These are phyloP conservation scores for Solanum commersonii DNA, from an alignment of 257 asterid species.

Conservation along the genomic window DNA sequence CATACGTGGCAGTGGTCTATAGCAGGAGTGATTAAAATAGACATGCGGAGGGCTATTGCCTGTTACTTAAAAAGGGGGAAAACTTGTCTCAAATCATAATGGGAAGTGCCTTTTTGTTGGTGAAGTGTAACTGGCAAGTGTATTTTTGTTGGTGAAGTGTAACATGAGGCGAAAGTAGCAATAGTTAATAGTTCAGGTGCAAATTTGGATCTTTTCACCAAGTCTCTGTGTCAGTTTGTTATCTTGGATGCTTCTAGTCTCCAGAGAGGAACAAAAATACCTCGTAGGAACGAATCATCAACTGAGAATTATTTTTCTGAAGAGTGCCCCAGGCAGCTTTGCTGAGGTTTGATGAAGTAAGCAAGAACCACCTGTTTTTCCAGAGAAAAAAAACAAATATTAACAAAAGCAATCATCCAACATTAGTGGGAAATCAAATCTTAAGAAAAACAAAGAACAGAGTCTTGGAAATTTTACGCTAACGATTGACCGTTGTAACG, in stretches of 20 bases:
- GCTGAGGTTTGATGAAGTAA: constrained; percentile 95
- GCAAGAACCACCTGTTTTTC: constrained; percentile 70
- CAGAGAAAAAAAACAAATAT: background rate
- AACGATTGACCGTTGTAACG: constrained; percentile 88
- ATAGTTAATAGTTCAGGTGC: background rate
- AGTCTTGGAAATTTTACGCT: constrained; percentile 48
- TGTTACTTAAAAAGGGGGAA: background rate
- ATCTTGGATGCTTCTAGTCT: background rate
- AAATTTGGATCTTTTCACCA: background rate
- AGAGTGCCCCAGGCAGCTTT: constrained; percentile 99
- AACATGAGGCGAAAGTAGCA: background rate
- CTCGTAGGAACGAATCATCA: constrained; percentile 98
- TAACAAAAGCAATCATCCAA: background rate
- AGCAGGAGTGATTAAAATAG: background rate
- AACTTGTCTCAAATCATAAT: background rate
- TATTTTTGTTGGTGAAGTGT: background rate
- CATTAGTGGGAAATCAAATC: background rate
- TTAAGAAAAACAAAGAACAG: background rate
- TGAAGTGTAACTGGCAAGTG: background rate
- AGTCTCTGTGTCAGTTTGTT: background rate
- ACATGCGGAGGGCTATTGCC: background rate
- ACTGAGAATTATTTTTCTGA: constrained; percentile 90
- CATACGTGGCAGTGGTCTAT: background rate
- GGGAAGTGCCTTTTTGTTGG: background rate
- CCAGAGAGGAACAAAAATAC: constrained; percentile 16